Conservation (phyloP, 2,329 filamentous ascomycete genomes). For the Fusarium tanahbumbuense region DNA sequence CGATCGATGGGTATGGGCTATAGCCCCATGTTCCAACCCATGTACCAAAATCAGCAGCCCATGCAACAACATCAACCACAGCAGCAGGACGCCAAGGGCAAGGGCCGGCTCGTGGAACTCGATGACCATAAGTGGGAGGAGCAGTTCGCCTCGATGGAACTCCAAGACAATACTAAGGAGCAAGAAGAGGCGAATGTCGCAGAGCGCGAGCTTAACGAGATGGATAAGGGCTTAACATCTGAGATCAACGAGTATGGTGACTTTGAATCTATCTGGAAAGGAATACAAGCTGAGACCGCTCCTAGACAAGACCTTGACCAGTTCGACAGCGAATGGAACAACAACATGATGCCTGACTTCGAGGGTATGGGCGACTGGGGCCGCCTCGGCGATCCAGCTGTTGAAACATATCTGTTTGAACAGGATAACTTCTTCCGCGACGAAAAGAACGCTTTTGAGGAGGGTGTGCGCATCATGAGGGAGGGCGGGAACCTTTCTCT, state of each 20-base stretch:
- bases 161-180: conserved; percentile 67
- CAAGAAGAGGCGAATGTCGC: conserved; percentile 77
- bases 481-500: conserved; percentile 94
- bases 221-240: conserved; percentile 76
- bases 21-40: conserved; percentile 65
- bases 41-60: conserved; percentile 58
- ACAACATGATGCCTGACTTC: conserved; percentile 65
- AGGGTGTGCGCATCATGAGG: conserved; percentile 92
- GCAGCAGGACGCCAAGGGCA: conserved; percentile 73
- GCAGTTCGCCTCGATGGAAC: conserved; percentile 90
- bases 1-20: conserved; percentile 67
- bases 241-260: conserved; percentile 83
- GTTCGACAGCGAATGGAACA: conserved; percentile 84
- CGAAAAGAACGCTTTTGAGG: conserved; percentile 86
- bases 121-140: conserved; percentile 96
- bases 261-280: conserved; percentile 90
- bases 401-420: conserved; percentile 95
- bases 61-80: conserved; percentile 61
- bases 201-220: conserved; percentile 86
- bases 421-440: conserved; percentile 90
- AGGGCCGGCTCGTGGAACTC: conserved; percentile 93
- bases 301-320: conserved; percentile 74
- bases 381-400: conserved; percentile 76
- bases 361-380: conserved; percentile 73
- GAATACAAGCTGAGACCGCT: conserved; percentile 81